Conservation (phyloP, 1,284 basidiomycete species). For the Abortiporus biennis region DNA sequence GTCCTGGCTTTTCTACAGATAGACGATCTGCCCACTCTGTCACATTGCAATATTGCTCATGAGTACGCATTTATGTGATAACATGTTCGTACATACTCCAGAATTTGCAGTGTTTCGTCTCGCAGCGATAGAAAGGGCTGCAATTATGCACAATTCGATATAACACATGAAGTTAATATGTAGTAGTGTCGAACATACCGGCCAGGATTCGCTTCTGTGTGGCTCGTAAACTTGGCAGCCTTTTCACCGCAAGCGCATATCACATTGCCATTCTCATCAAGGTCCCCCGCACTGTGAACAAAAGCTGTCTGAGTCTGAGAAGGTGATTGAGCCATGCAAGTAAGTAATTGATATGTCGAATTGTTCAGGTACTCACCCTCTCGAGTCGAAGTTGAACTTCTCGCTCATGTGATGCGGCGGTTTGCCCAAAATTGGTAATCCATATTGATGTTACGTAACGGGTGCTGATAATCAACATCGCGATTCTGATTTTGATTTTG, state of each 20-base stretch:
- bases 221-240: not conserved
- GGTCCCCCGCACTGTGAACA: not conserved
- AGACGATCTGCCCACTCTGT: not conserved
- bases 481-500: too few species aligned
- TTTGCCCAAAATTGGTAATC: not conserved
- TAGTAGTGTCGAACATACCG: not conserved
- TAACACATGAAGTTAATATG: too few species aligned
- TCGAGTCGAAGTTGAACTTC: too few species aligned
- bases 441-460: not conserved
- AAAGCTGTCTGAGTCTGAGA: too few species aligned
- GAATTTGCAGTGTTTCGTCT: not conserved
- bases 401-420: too few species aligned
- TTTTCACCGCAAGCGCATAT: not conserved
- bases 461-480: not conserved
- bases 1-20: not conserved
- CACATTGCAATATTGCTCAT: too few species aligned
- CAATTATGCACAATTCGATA: too few species aligned
- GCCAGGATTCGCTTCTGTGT: not conserved
- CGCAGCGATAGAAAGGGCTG: too few species aligned
- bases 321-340: too few species aligned
- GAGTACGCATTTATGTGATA: too few species aligned
- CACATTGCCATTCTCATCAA: not conserved
- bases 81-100: not conserved
- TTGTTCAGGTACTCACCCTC: too few species aligned
- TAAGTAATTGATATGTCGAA: too few species aligned